Base-by-base conservation (phyloP, 768 basidiomycete genomes). In the Filobasidium floriforme region DNA sequence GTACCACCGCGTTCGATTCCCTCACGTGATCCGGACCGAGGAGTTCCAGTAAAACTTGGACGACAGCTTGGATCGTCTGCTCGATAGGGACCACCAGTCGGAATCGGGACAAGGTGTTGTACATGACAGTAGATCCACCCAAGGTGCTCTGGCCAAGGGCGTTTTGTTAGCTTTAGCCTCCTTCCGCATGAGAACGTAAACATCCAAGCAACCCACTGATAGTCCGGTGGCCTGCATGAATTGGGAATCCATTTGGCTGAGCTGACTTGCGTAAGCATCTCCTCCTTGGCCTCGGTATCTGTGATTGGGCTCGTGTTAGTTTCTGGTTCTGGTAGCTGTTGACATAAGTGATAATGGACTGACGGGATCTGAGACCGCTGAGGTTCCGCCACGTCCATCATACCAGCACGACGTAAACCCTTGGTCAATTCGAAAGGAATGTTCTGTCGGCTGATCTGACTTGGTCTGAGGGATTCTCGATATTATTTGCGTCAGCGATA, bases 401-500 rank as follows among this genome's bases (percentile, higher is more conserved):
- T 90, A 0, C 92, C 93, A 15, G 82, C 85, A 14, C 80, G 80
- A 12, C 86, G 82, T 54, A 97, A 75, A 1, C 84, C 82, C 66
- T 87, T 81, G 0, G 89, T 88, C 32, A 98, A 82, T 60, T 83
- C 84, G 41, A 87, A 83, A 0, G 90, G 89, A 14, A 94, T 79
- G 5, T 80, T 82, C 1, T 79, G 79, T 76, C 29, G 84, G 80
- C 61, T 82, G 80, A 24, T 81, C 74, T 92, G 88, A 74, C 88
- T 89, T 41, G 85, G 85, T 69, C 89, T 89, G 75, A 12, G 22
- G 65, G 41, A 37, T 0, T 11, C 2, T 18, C n/a, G 18, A 46
- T n/a, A 68, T 0, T 62, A 24, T 11, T 63, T 73, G 60, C 62
- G 52, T 43, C n/a, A 14, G 15, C 12, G 1, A 40, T 28, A 19